These are phyloP conservation scores for Salix brachista DNA, from an alignment of 345 rosid species.

Conservation along the genomic window DNA sequence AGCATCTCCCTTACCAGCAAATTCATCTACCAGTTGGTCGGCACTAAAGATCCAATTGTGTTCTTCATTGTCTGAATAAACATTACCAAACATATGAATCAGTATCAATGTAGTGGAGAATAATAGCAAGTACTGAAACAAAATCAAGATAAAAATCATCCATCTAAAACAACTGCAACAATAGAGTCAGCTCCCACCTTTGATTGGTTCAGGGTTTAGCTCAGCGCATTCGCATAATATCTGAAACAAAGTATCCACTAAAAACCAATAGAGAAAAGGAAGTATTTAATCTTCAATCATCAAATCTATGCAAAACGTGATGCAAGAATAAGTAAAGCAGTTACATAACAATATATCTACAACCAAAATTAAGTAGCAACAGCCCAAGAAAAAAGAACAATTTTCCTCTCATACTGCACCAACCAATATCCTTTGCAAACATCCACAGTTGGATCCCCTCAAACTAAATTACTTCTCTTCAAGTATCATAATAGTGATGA, in stretches of 20 bases:
- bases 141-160: not conserved
- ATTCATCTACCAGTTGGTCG: constrained; percentile 55
- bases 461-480: not conserved
- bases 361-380: not conserved
- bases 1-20: constrained; percentile 36
- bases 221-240: constrained; percentile 87
- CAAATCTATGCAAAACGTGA: not conserved
- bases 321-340: not conserved
- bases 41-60: constrained; percentile 82
- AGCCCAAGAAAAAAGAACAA: not conserved
- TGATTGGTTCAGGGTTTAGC: constrained; percentile 84
- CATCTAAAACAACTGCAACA: not conserved
- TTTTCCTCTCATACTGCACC: not conserved
- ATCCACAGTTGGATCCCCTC: not conserved
- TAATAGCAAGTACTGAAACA: not conserved
- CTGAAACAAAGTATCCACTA: constrained; percentile 86
- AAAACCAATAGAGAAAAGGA: constrained; percentile 10
- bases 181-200: constrained; percentile 42
- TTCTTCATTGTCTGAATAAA: constrained; percentile 39
- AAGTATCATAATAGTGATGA: not conserved
- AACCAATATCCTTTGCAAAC: not conserved
- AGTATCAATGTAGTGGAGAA: not conserved
- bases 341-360: not conserved
- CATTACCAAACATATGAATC: not conserved
- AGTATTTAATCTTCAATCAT: not conserved